Evolutionary conservation across 495 filamentous ascomycete genomes (phyloP), one percentile per base, ranked within the genome.

Genomic region (Aspergillus diversus): DNA sequence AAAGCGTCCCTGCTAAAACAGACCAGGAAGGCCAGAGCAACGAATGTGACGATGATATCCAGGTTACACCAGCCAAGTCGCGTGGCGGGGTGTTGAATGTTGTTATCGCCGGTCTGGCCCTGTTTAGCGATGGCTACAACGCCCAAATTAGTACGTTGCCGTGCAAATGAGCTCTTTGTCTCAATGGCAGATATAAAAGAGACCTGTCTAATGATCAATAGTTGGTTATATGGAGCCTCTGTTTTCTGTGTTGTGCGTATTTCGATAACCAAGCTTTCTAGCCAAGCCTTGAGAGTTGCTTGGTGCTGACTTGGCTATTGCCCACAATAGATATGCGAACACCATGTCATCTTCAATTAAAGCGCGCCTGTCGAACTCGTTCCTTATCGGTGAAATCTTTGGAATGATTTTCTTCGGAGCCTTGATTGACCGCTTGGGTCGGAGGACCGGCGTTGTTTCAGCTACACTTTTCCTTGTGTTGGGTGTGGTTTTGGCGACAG

Each of bases 91-190:
- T 73, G 8, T 53, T 80, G 17, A 77, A 73, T 42, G 74, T 78
- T 8, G 33, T 79, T 16, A 63, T 79, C 15, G 63, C 75, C 0
- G 77, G 78, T 0, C 37, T 77, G 16, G 78, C 75, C 15, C 68
- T 80, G 1, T 76, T 78, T 65, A 73, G 71, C 34, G 78, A 81
- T 68, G 78, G 78, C 11, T 81, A 80, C 67, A 80, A 79, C 63
- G 75, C 71, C 15, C 73, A 79, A 55, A 75, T 78, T 54, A 73
- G 72, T 75, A 47, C 34, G 66, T 49, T 6, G 15, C 33, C 12
- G 8, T 5, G 7, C 33, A 46, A 12, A 43, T 43, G 6, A 43
- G 11, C n/a, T 6, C 47, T 17, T 7, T 0, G 21, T 8, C 11
- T 7, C 21, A 27, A 9, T 50, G 16, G 5, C n/a, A 21, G 9